Percentiles rank a stretch among this genome's conserved stretches.
phyloP scores from a whole-genome alignment of 768 basidiomycete genomes.

The Podaxis sp. region DNA sequence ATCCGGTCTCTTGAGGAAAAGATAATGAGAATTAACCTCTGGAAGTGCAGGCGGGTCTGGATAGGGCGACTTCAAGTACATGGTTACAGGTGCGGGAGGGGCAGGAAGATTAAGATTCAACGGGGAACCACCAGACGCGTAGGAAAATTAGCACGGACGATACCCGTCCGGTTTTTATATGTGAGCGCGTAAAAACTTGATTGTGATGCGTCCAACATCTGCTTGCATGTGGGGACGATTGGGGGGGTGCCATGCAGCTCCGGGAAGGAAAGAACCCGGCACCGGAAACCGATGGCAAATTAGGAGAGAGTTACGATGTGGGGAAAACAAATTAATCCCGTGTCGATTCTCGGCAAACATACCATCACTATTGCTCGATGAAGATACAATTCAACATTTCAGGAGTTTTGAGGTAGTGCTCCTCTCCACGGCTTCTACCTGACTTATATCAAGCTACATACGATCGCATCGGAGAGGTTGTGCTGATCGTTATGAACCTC shows the following conservation, averaged over 20 bases:
- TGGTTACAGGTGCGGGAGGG: slow-evolving; percentile 17
- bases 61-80: slow-evolving; percentile 56
- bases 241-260: background rate
- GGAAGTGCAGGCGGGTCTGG: slow-evolving; percentile 47
- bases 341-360: background rate
- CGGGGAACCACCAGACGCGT: too few species aligned
- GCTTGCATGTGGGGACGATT: background rate
- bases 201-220: background rate
- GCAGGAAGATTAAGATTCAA: background rate
- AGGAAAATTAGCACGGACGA: background rate
- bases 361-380: background rate
- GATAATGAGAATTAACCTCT: slow-evolving; percentile 49
- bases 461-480: too few species aligned
- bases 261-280: background rate
- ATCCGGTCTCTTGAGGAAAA: slow-evolving; percentile 51
- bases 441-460: background rate
- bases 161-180: background rate
- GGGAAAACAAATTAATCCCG: background rate
- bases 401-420: background rate
- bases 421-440: background rate
- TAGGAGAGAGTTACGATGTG: background rate
- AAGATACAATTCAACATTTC: background rate
- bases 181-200: background rate
- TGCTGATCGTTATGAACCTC: too few species aligned
- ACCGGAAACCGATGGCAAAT: background rate